Base-by-base conservation (phyloP, 768 basidiomycete species). In the Xerocomellus chrysenteron region DNA sequence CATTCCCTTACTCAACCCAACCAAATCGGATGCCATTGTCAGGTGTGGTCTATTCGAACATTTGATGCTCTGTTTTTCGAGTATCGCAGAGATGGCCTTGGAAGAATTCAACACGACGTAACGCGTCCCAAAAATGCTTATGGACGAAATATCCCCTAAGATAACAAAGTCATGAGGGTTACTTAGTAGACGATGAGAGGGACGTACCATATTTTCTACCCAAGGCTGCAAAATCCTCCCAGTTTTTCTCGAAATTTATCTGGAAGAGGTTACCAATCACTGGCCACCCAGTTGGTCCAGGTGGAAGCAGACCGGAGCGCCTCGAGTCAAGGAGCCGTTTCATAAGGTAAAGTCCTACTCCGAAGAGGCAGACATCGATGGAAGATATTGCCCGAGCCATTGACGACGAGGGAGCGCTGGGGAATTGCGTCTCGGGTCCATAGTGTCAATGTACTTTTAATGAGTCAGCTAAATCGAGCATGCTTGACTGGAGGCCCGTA, bases 221-320 rank as follows among this genome's bases (percentile, higher is more conserved):
- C 78, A 85, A 80, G 19, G 75, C 71, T 17, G 80, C 73, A 59
- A 82, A 84, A 0, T 75, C 79, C 19, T 79, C 54, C 82, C 83
- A 85, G 55, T 76, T 77, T 58, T 76, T 71, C 35, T 75, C 74
- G 14, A 68, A 64, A 32, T 83, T 80, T 76, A 85, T 79, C 58
- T 82, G 79, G 26, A 82, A 68, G 12, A 81, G 61, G 58, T 81
- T 85, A 14, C 84, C 85, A 28, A 85, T 65, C 13, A 85, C 24
- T 13, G 78, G 83, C 58, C 54, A 62, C 2, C 63, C 63, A 47
- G 39, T 35, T 4, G 67, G 68, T 2, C 67, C 68, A 17, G 61
- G 66, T 21, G 68, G 68, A 40, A 58, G 52, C 13, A 17, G 47
- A 33, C 6, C 4, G 11, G 36, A 52, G n/a, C 4, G 35, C 17